phyloP scores from a whole-genome alignment of 768 basidiomycete genomes.

The Xerocomus brunneocitrinus region DNA sequence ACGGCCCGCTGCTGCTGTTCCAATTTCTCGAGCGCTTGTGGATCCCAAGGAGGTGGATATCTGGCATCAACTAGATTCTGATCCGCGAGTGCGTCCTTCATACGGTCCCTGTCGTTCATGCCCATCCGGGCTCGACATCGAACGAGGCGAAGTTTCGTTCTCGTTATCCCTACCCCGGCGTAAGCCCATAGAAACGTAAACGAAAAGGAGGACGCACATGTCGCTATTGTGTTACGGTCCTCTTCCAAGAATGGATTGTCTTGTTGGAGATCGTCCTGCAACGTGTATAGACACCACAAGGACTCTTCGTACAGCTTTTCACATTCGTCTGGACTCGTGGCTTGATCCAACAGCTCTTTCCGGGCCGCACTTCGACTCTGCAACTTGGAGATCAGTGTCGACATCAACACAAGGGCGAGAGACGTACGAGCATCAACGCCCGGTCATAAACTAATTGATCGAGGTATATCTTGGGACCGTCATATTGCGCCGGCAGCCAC shows the following conservation, averaged over 20 bases:
- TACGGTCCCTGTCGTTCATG: slow-evolving; percentile 68
- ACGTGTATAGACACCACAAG: slow-evolving; percentile 87
- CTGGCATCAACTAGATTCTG: slow-evolving; percentile 73
- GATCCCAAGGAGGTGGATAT: slow-evolving; percentile 69
- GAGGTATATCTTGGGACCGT: slow-evolving; percentile 77
- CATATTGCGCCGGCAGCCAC: slow-evolving; percentile 79
- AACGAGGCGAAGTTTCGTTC: slow-evolving; percentile 78
- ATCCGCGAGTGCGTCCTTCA: slow-evolving; percentile 74
- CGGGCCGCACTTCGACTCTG: slow-evolving; percentile 92
- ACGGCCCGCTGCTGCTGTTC: slow-evolving; percentile 25
- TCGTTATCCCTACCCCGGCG: slow-evolving; percentile 62
- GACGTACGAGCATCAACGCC: slow-evolving; percentile 75
- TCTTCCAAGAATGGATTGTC: slow-evolving; percentile 85
- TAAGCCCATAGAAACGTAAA: background rate
- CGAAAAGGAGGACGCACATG: slow-evolving; percentile 45
- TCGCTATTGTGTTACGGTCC: slow-evolving; percentile 72
- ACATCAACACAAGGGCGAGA: background rate
- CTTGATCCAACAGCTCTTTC: slow-evolving; percentile 83
- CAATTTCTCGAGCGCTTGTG: slow-evolving; percentile 34
- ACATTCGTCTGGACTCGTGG: slow-evolving; percentile 72
- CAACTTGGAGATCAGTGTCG: background rate
- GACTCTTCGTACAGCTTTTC: slow-evolving; percentile 95
- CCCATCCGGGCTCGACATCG: slow-evolving; percentile 72
- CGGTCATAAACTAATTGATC: slow-evolving; percentile 93
- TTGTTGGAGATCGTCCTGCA: slow-evolving; percentile 84